A percentile compares a stretch with the other conserved stretches of the same genome.
Conservation (phyloP, 2,329 filamentous ascomycete species). For the Hirsutella rhossiliensis region DNA sequence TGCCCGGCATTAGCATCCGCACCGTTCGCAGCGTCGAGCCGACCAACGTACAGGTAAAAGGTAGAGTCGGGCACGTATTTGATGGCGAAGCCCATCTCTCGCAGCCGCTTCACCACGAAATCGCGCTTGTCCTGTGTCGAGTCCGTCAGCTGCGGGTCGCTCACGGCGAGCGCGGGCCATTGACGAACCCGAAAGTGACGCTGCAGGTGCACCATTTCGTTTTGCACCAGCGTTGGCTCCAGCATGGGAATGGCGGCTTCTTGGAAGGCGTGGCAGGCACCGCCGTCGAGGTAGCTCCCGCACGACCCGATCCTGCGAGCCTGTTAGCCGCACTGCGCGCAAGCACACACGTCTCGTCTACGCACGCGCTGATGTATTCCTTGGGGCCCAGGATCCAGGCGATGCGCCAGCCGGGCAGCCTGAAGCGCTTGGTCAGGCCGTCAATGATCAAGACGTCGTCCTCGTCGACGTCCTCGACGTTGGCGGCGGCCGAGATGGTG, state of each 20-base stretch:
- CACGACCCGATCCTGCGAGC: constrained; percentile 61
- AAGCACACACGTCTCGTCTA: constrained; percentile 4
- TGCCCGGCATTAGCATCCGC: constrained; percentile 1
- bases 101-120: constrained; percentile 70
- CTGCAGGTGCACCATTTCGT: constrained; percentile 85
- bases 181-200: constrained; percentile 57
- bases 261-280: constrained; percentile 90
- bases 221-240: constrained; percentile 67
- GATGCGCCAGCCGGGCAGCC: constrained; percentile 90
- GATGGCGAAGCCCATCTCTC: constrained; percentile 78
- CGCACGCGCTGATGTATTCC: constrained; percentile 79
- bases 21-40: not conserved
- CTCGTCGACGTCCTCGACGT: constrained; percentile 79
- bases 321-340: constrained; percentile 1
- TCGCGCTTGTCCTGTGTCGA: constrained; percentile 64
- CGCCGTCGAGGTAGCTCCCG: constrained; percentile 88
- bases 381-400: constrained; percentile 95
- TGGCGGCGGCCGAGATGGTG: constrained; percentile 80
- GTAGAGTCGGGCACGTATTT: constrained; percentile 79
- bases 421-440: constrained; percentile 91
- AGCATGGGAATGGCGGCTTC: constrained; percentile 88
- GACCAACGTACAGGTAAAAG: constrained; percentile 71
- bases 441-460: constrained; percentile 93
- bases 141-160: not conserved
- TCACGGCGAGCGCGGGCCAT: too few relatives aligned